Evolutionary conservation across 129 eudicot genomes (phyloP), one percentile per base, ranked within the genome.

Genomic region (Cynara cardunculus): DNA sequence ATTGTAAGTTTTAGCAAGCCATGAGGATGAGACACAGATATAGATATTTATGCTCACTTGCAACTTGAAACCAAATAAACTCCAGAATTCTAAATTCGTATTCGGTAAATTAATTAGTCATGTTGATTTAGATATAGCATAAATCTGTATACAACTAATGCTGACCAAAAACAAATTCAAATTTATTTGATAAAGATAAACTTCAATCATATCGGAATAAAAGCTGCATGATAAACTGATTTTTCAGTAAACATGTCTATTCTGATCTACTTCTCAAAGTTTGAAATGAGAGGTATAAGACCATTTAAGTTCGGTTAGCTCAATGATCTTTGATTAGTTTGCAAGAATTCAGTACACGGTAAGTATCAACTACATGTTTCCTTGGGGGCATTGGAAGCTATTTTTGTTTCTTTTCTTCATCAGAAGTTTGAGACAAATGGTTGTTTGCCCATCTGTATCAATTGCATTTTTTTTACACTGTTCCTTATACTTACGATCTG

Each of bases 401-500:
- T 31, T 31, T 31, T 31, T n/a, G n/a, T 2, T 31, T 31, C 35
- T 31, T 31, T 31, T 31, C 4, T 6, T 6, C 4, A 31, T 2
- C 5, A 2, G 35, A 31, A 31, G 35, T 31, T 31, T 31, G 35
- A 31, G 35, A 31, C 31, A 13, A 30, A 61, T 56, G 19, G 24
- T 14, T 28, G 26, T 22, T 25, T 25, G 30, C 79, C 16, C 30
- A 21, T 1, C 1, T 39, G 13, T 18, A 26, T 64, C 53, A 53
- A 9, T 25, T 76, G 16, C 24, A n/a, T n/a, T 4, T 76, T 25
- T 0, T 21, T 31, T 30, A 53, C 25, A 26, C 32, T 25, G 28
- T 82, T 24, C 75, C 5, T 26, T 68, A 34, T 37, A 5, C 82
- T 81, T 71, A 84, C 67, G 27, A 30, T 65, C 25, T 78, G 32